phyloP scores from a whole-genome alignment of 257 asterid genomes.

The Ballota nigra region DNA sequence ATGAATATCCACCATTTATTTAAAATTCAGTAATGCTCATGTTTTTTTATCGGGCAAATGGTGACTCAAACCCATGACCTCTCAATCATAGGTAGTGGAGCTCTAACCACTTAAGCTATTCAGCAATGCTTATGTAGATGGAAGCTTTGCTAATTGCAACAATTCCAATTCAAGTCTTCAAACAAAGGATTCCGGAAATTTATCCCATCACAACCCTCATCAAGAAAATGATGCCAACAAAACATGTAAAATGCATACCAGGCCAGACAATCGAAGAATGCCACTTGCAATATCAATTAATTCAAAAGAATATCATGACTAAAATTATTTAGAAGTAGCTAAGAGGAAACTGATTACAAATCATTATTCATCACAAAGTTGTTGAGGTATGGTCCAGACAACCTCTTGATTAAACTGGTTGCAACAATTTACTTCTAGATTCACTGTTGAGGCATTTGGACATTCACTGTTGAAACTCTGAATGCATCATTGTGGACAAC shows the following conservation, averaged over 20 bases:
- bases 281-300: not conserved
- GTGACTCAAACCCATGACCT: too few species aligned
- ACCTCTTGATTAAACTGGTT: slow-evolving; percentile 5
- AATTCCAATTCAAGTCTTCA: not conserved
- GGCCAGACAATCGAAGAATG: not conserved
- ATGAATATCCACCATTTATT: not conserved
- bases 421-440: not conserved
- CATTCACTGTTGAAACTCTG: not conserved
- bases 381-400: not conserved
- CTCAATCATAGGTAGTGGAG: too few species aligned
- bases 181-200: not conserved
- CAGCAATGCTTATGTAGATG: too few species aligned
- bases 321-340: not conserved
- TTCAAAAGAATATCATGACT: not conserved
- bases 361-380: not conserved
- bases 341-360: not conserved
- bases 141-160: not conserved
- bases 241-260: not conserved
- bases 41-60: too few species aligned
- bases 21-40: not conserved
- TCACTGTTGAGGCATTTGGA: not conserved
- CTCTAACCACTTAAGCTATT: too few species aligned
- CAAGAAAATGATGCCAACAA: not conserved
- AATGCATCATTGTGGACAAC: not conserved
- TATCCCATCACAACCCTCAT: not conserved